Evolutionary conservation across 1,284 basidiomycete species (phyloP).

Genomic region (Malassezia dermatis): DNA sequence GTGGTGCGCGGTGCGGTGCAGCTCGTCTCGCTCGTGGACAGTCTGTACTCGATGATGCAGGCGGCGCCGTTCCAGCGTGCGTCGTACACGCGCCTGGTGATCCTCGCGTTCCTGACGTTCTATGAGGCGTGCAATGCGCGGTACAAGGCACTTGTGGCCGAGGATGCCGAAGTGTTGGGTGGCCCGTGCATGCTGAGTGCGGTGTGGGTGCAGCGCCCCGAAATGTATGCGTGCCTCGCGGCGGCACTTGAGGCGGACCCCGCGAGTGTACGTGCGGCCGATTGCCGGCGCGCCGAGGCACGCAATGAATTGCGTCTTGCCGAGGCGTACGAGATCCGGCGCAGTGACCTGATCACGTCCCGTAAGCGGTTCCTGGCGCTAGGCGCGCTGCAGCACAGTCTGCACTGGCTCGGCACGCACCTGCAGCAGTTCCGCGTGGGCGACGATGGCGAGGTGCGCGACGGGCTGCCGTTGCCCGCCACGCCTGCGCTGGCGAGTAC

Average conservation of each 20-base stretch:
- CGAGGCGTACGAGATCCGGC: constrained; percentile 23
- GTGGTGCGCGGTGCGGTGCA: constrained; percentile 75
- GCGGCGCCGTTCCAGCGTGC: constrained; percentile 93
- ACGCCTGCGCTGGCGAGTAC: constrained; percentile 14
- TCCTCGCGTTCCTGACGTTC: constrained; percentile 91
- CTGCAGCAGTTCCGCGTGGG: constrained; percentile 23
- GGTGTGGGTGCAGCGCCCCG: constrained; percentile 52
- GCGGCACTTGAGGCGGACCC: constrained; percentile 50
- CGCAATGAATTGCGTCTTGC: constrained; percentile 21
- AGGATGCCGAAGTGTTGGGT: constrained; percentile 3
- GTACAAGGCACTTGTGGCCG: constrained; percentile 64
- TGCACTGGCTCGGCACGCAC: constrained; percentile 33
- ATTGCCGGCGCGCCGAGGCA: constrained; percentile 2
- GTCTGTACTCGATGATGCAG: constrained; percentile 79
- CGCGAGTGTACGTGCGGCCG: not conserved
- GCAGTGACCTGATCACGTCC: constrained; percentile 61
- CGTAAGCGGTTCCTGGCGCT: constrained; percentile 65
- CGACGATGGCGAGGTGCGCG: not conserved
- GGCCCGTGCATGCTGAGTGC: constrained; percentile 23
- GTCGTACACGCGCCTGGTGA: constrained; percentile 69
- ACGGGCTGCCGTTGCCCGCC: constrained; percentile 25
- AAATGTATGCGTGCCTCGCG: constrained; percentile 62
- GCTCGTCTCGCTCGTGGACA: constrained; percentile 80
- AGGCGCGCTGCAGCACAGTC: constrained; percentile 71
- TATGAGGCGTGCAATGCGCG: constrained; percentile 84